A percentile compares a stretch with the other conserved stretches of the same genome.
phyloP scores from a whole-genome alignment of 306 rosid genomes.

The Astragalus glycyphyllos region DNA sequence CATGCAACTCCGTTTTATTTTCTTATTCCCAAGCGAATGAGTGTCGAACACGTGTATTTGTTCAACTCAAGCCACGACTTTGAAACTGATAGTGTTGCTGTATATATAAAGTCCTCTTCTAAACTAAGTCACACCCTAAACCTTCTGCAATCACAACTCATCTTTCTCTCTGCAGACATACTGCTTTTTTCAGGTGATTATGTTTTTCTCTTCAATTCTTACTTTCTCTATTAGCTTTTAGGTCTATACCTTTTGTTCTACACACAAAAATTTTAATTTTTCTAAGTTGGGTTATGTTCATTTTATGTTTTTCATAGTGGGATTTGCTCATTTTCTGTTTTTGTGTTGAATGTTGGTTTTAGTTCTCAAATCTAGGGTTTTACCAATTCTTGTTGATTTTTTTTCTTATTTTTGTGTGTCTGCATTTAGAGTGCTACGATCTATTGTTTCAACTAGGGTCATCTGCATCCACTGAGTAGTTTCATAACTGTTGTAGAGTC shows the following conservation, averaged over 20 bases:
- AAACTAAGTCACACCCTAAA: no score
- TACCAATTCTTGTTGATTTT: neutral
- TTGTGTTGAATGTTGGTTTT: neutral
- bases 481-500: no score
- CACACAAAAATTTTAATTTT: no score
- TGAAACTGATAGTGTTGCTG: neutral
- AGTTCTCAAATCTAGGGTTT: neutral
- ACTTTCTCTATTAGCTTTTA: no score
- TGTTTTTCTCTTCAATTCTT: neutral
- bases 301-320: no score
- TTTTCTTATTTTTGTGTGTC: neutral
- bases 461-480: no score
- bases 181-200: neutral
- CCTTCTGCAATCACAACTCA: no score
- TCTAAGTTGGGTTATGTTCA: neutral
- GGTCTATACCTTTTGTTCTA: no score
- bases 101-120: no score
- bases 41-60: neutral
- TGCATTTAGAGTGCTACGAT: neutral
- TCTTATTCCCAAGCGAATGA: neutral
- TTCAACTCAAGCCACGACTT: neutral
- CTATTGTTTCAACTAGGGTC: no score
- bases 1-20: neutral
- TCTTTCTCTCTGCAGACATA: no score
- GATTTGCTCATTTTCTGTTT: neutral